A percentile compares a stretch with the other conserved stretches of the same genome.
Conservation (phyloP, 495 filamentous ascomycete species). For the Lasiosphaeria hispida region DNA sequence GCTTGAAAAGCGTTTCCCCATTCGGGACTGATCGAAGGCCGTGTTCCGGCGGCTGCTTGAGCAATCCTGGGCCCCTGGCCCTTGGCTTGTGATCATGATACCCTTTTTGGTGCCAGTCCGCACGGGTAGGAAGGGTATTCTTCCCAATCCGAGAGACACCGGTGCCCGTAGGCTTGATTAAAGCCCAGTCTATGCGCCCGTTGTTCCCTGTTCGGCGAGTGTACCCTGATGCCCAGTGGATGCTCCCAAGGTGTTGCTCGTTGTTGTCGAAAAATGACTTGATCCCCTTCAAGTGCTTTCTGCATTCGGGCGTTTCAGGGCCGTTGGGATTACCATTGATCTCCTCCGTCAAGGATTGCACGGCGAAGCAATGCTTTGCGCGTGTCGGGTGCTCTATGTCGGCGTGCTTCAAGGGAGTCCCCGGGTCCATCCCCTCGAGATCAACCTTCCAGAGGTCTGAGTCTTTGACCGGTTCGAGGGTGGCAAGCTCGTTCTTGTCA, state of each 20-base stretch:
- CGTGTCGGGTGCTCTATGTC: too few species aligned
- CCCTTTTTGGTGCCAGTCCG: neutral
- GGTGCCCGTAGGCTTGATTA: neutral
- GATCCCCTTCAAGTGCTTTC: neutral
- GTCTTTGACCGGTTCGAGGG: neutral
- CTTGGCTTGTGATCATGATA: neutral
- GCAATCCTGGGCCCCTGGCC: neutral
- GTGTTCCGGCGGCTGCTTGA: slow-evolving; percentile 1
- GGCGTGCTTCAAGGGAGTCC: too few species aligned
- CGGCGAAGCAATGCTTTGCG: neutral
- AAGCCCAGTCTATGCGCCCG: slow-evolving; percentile 9
- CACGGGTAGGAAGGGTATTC: neutral
- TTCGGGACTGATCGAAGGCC: slow-evolving; percentile 2
- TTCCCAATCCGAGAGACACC: neutral
- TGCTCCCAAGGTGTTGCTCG: neutral
- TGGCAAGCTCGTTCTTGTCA: neutral
- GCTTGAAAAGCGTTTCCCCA: neutral
- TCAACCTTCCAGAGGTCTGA: too few species aligned
- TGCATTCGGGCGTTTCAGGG: neutral
- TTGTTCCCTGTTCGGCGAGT: neutral
- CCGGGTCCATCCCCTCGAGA: too few species aligned
- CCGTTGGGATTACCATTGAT: neutral
- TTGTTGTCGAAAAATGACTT: slow-evolving; percentile 6
- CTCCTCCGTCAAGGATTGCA: neutral
- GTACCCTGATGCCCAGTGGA: slow-evolving; percentile 1